phyloP scores from a whole-genome alignment of 2,329 filamentous ascomycete species.

The Talaromyces verruculosus region DNA sequence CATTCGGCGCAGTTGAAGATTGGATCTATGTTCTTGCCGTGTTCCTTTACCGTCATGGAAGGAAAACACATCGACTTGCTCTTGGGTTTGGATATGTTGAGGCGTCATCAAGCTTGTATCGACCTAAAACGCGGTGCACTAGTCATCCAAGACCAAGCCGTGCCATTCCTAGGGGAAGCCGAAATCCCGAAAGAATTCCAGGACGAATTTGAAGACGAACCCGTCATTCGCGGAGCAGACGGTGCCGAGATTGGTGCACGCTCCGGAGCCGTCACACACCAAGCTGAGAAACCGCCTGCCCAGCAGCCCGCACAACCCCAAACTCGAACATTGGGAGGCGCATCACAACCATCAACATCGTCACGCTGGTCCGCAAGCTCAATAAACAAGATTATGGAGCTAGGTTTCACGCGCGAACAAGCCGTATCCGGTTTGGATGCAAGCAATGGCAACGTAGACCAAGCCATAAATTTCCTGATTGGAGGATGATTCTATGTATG shows the following conservation, averaged over 20 bases:
- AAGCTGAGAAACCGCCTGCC: slow-evolving; percentile 27
- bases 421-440: slow-evolving; percentile 80
- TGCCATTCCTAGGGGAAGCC: slow-evolving; percentile 85
- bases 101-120: slow-evolving; percentile 89
- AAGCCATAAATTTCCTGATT: slow-evolving; percentile 74
- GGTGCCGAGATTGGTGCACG: slow-evolving; percentile 85
- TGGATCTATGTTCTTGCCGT: slow-evolving; percentile 80
- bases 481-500: slow-evolving; percentile 21
- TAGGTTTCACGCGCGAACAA: slow-evolving; percentile 74
- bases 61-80: slow-evolving; percentile 94
- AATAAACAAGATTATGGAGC: slow-evolving; percentile 71
- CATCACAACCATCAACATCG: slow-evolving; percentile 27
- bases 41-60: slow-evolving; percentile 99
- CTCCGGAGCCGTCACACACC: slow-evolving; percentile 64
- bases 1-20: slow-evolving; percentile 95
- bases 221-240: slow-evolving; percentile 77
- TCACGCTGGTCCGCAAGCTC: slow-evolving; percentile 58
- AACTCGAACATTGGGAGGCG: slow-evolving; percentile 24
- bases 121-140: slow-evolving; percentile 82
- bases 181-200: slow-evolving; percentile 83
- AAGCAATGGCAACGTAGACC: slow-evolving; percentile 80
- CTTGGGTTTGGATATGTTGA: slow-evolving; percentile 93
- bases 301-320: slow-evolving; percentile 9
- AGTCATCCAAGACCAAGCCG: slow-evolving; percentile 82
- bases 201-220: slow-evolving; percentile 74